These are phyloP conservation scores for Capsicum chinense DNA, from an alignment of 257 asterid species.

Conservation along the genomic window DNA sequence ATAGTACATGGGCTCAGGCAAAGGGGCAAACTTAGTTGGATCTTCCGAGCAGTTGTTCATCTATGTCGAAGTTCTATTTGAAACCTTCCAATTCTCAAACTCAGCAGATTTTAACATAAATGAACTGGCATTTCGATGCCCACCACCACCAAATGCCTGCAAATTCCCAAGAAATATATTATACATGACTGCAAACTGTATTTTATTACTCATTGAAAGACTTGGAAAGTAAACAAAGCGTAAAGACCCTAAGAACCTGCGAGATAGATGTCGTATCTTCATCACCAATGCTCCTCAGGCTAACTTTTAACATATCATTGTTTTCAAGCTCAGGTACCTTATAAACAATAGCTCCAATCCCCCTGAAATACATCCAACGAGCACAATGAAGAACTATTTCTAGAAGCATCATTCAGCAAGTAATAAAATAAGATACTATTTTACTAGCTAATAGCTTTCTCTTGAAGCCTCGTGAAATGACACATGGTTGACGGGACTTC, in stretches of 20 bases:
- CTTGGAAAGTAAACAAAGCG: conserved; percentile 4
- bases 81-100: conserved; percentile 68
- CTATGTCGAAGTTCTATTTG: conserved; percentile 34
- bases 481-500: not conserved
- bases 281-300: conserved; percentile 68
- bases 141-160: conserved; percentile 85
- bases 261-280: conserved; percentile 91
- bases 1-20: not conserved
- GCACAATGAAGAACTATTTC: conserved; percentile 10
- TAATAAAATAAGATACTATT: not conserved
- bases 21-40: not conserved
- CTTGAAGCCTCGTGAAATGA: conserved; percentile 13
- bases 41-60: conserved; percentile 9
- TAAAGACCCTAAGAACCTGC: conserved; percentile 43
- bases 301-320: conserved; percentile 64
- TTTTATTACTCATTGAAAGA: not conserved
- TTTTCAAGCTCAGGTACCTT: conserved; percentile 77
- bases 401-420: not conserved
- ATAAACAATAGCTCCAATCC: conserved; percentile 87
- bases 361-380: conserved; percentile 48
- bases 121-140: conserved; percentile 84
- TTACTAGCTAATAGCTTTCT: not conserved
- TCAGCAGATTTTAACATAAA: conserved; percentile 58
- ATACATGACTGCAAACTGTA: conserved; percentile 28
- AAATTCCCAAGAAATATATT: conserved; percentile 24